phyloP scores from a whole-genome alignment of 148 eudicot species.

The Fagopyrum tataricum region DNA sequence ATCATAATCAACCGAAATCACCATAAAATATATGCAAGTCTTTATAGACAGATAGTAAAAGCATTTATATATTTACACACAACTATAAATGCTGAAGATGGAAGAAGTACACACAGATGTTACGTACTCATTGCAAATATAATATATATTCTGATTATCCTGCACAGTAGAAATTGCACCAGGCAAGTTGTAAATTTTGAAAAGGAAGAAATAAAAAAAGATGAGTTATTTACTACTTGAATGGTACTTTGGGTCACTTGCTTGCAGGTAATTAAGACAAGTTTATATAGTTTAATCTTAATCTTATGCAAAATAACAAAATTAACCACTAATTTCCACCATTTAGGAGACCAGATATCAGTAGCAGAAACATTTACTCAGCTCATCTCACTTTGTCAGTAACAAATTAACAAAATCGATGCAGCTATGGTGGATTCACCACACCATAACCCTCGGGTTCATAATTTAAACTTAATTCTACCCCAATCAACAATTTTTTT shows the following conservation, averaged over 20 bases:
- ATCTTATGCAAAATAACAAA: background rate
- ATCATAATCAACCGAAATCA: background rate
- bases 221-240: background rate
- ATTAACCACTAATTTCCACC: background rate
- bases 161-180: background rate
- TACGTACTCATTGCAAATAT: background rate
- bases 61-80: background rate
- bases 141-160: background rate
- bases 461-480: background rate
- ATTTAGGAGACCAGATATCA: slow-evolving; percentile 5
- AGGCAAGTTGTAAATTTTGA: background rate
- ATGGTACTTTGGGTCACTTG: background rate
- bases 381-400: background rate
- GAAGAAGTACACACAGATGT: background rate
- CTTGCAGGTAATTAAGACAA: background rate
- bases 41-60: background rate
- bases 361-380: background rate
- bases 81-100: background rate
- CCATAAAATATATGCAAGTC: background rate
- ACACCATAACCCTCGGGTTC: slow-evolving; percentile 1
- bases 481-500: background rate
- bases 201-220: background rate
- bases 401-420: background rate
- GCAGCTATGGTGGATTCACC: slow-evolving; percentile 8
- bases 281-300: slow-evolving; percentile 3